A percentile compares a stretch with the other conserved stretches of the same genome.
These are phyloP conservation scores for Rubus parviflorus DNA, from an alignment of 306 rosid species.

Conservation along the genomic window DNA sequence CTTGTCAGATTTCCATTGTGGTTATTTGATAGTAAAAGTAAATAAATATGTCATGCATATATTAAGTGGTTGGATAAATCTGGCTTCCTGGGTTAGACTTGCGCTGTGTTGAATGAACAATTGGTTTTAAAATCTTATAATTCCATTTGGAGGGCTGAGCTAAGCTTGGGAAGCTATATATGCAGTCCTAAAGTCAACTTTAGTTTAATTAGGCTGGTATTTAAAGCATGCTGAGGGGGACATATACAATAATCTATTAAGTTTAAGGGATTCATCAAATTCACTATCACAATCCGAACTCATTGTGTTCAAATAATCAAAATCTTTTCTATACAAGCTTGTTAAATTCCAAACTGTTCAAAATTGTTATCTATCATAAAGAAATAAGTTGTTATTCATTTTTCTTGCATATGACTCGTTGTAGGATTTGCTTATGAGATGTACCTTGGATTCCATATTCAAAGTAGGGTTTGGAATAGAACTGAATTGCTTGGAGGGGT, in stretches of 20 bases:
- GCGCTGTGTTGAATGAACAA: background rate
- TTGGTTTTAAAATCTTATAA: background rate
- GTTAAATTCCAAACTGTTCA: background rate
- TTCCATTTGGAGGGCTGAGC: background rate
- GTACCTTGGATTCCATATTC: constrained; percentile 76
- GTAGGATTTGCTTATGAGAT: constrained; percentile 69
- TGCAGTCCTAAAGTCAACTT: background rate
- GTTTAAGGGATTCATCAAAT: background rate
- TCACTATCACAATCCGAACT: background rate
- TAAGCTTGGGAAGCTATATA: background rate
- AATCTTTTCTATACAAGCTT: background rate
- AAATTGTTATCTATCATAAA: background rate
- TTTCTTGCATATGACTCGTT: background rate
- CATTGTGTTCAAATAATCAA: background rate
- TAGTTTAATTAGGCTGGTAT: background rate
- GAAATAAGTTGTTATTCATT: background rate
- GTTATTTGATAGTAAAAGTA: background rate
- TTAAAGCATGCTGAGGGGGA: background rate
- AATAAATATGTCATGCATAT: background rate
- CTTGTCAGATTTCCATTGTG: background rate
- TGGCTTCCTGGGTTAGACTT: background rate
- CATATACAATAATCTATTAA: background rate
- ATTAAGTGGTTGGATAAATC: background rate
- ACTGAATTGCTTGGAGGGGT: constrained; percentile 65
- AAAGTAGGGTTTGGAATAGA: constrained; percentile 88